A percentile compares a stretch with the other conserved stretches of the same genome.
Evolutionary conservation across 208 protist species (phyloP).

Genomic region (Acanthamoeba sp.): DNA sequence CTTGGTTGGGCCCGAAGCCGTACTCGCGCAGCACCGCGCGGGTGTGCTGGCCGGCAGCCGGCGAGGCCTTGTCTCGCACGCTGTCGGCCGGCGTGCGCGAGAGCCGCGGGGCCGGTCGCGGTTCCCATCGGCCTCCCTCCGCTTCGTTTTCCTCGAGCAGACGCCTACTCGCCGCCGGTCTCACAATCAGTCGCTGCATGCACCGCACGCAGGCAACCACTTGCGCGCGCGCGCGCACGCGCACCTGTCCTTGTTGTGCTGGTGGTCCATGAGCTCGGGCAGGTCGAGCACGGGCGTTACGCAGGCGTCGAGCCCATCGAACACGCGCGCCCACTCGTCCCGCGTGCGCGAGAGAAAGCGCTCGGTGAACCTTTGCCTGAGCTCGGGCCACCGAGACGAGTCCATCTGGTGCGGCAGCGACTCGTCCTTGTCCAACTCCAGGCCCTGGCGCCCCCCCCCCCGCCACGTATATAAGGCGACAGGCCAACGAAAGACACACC

Average conservation of each 20-base stretch:
- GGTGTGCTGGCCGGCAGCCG: slow-evolving; percentile 23
- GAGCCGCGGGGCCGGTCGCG: slow-evolving; percentile 31
- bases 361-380: slow-evolving; percentile 72
- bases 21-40: slow-evolving; percentile 10
- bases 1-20: background rate
- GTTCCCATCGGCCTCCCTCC: background rate
- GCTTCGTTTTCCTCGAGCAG: background rate
- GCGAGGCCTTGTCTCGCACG: background rate
- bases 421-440: slow-evolving; percentile 30
- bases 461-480: too few relatives aligned
- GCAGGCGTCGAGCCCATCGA: slow-evolving; percentile 82
- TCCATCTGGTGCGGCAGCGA: slow-evolving; percentile 79
- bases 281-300: slow-evolving; percentile 77
- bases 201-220: too few relatives aligned
- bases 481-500: too few relatives aligned
- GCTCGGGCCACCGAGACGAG: slow-evolving; percentile 36
- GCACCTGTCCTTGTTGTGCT: slow-evolving; percentile 60
- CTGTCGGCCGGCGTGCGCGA: slow-evolving; percentile 47
- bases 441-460: slow-evolving; percentile 66
- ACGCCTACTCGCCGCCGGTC: background rate
- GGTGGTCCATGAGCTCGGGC: slow-evolving; percentile 73
- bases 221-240: background rate
- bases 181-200: background rate
- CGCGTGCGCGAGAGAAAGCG: slow-evolving; percentile 76
- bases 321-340: slow-evolving; percentile 83